Evolutionary conservation across 768 basidiomycete genomes (phyloP).

Genomic region (Serendipita vermifera): DNA sequence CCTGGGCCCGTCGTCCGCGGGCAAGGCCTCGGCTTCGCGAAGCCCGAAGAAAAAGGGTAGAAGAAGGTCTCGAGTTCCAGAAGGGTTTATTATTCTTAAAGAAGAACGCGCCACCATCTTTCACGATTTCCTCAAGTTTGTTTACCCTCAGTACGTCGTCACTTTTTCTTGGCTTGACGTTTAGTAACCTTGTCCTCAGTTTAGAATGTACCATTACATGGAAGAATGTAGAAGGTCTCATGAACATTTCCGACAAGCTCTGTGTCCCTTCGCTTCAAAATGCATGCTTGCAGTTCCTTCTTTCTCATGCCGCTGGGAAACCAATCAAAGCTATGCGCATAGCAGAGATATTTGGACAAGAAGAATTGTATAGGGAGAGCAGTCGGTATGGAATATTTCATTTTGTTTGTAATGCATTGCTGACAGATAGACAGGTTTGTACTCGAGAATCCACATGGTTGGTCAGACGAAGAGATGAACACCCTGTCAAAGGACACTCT

Average conservation of each 20-base stretch:
- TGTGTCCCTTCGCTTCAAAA: conserved; percentile 69
- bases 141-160: conserved; percentile 73
- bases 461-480: conserved; percentile 50
- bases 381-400: conserved; percentile 43
- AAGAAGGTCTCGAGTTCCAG: conserved; percentile 26
- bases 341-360: conserved; percentile 81
- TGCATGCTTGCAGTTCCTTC: conserved; percentile 74
- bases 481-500: conserved; percentile 73
- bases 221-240: conserved; percentile 85
- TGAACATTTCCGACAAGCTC: conserved; percentile 84
- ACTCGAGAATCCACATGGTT: conserved; percentile 81
- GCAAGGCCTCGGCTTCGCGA: neutral
- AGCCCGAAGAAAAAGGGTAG: conserved; percentile 1
- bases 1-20: neutral
- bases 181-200: conserved; percentile 26
- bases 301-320: conserved; percentile 83
- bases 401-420: no score
- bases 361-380: conserved; percentile 79
- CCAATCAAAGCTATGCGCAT: conserved; percentile 90
- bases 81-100: conserved; percentile 78
- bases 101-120: conserved; percentile 84
- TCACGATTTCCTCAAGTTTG: conserved; percentile 86
- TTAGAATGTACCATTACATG: conserved; percentile 88
- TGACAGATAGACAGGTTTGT: conserved; percentile 45
- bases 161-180: neutral